A percentile compares a stretch with the other conserved stretches of the same genome.
These are phyloP conservation scores for Ustilago curta DNA, from an alignment of 1,284 basidiomycete species.

Conservation along the genomic window DNA sequence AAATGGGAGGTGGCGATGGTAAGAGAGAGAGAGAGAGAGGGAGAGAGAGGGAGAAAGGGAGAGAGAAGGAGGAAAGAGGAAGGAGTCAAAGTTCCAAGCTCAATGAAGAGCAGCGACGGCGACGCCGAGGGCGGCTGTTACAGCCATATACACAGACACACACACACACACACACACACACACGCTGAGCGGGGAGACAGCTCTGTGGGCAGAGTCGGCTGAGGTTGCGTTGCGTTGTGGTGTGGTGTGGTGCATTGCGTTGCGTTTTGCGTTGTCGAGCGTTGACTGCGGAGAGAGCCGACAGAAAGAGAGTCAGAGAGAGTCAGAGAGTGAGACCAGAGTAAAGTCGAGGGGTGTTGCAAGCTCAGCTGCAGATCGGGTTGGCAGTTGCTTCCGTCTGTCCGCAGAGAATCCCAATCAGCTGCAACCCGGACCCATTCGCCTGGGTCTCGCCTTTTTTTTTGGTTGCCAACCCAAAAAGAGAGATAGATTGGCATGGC, in stretches of 20 bases:
- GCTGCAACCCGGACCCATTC: conserved; percentile 1
- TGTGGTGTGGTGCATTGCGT: too few species aligned
- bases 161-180: background rate
- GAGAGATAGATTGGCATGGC: background rate
- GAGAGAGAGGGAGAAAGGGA: background rate
- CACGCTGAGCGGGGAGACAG: background rate
- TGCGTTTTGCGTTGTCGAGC: background rate
- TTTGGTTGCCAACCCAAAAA: background rate
- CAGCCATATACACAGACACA: background rate
- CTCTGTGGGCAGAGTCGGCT: too few species aligned
- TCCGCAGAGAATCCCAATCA: too few species aligned
- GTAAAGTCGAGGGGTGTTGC: conserved; percentile 5
- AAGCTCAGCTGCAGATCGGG: conserved; percentile 1
- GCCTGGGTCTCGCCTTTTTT: conserved; percentile 5
- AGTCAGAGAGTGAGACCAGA: background rate
- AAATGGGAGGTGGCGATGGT: background rate
- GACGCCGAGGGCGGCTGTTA: background rate
- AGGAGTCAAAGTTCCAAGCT: too few species aligned
- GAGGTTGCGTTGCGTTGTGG: too few species aligned
- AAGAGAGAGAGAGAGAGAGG: background rate
- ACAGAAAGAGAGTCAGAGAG: background rate
- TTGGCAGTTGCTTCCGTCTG: background rate
- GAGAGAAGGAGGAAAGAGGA: background rate
- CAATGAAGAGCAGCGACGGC: too few species aligned
- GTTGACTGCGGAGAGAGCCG: conserved; percentile 1